Conservation (phyloP, 148 eudicot species). For the Camellia granthamiana region DNA sequence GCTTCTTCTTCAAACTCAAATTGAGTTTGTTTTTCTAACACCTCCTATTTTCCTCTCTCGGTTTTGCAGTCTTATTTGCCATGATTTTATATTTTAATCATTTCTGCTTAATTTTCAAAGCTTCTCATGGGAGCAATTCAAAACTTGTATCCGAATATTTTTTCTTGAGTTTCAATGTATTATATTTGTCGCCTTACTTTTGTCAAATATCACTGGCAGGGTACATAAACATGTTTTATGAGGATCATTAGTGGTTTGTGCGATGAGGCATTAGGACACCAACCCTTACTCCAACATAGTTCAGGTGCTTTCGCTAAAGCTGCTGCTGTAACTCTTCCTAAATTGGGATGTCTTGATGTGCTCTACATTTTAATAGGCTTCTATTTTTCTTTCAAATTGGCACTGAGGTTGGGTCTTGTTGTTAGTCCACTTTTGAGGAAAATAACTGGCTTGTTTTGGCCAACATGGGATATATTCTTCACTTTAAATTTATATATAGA, state of each 20-base stretch:
- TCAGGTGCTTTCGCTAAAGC: background rate
- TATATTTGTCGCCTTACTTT: background rate
- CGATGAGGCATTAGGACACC: background rate
- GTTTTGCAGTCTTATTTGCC: background rate
- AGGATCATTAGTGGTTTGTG: slow-evolving; percentile 3
- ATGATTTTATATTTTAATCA: background rate
- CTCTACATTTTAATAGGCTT: background rate
- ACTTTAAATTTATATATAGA: background rate
- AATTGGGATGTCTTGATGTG: background rate
- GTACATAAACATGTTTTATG: background rate
- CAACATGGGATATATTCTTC: background rate
- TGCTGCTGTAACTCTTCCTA: background rate
- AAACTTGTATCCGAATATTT: background rate
- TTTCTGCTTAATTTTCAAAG: background rate
- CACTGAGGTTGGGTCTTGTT: background rate
- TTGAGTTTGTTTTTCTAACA: too few relatives aligned
- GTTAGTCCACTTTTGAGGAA: background rate
- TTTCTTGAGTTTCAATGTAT: background rate
- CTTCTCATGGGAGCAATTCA: background rate
- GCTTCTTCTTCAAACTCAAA: too few relatives aligned
- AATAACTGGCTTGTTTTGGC: slow-evolving; percentile 7
- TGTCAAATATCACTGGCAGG: slow-evolving; percentile 6
- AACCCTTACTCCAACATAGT: background rate
- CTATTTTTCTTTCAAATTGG: background rate
- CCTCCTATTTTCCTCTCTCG: background rate